Evolutionary conservation across 106 monocot genomes (phyloP), one percentile per base, ranked within the genome.

Genomic region (Allium cepa): DNA sequence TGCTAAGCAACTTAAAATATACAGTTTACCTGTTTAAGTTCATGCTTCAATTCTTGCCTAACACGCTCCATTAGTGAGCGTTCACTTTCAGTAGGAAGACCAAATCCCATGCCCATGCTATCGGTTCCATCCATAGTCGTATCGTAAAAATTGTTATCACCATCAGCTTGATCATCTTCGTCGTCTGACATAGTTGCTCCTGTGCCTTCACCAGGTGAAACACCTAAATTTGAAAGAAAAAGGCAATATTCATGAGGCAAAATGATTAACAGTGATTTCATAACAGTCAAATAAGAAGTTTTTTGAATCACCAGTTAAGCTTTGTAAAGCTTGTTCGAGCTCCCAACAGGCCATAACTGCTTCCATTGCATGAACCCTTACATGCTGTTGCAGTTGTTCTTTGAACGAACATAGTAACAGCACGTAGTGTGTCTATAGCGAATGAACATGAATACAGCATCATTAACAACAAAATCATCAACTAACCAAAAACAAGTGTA

Each of bases 121-220:
- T 96, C 95, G 0, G 76, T 50, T 18, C 79, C 81, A 56, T 91
- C 95, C 14, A 88, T 36, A 69, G 81, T 83, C 47, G 82, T 80
- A 64, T 96, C 88, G 49, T 73, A 91, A 56, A 96, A 62, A 74
- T 96, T 96, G 15, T 83, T 66, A 26, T 96, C 95, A 55, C 91
- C 86, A 49, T 96, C 88, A 8, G 77, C 91, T 14, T 86, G 95
- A 53, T 91, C 95, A 27, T 94, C 94, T 14, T 96, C 95, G 15
- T 91, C 95, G 52, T 96, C 95, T 9, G 95, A 96, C 95, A 96
- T 96, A 7, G 91, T 88, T 63, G 95, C 95, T 47, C 95, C 91
- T 26, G 95, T 91, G 50, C 95, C 95, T 72, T 91, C 91, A 8
- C 91, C 91, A 26, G 88, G 82, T 46, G 91, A 88, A 45, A 88